Base-by-base conservation (phyloP, 2,329 filamentous ascomycete species). In the Helotiales sp. region DNA sequence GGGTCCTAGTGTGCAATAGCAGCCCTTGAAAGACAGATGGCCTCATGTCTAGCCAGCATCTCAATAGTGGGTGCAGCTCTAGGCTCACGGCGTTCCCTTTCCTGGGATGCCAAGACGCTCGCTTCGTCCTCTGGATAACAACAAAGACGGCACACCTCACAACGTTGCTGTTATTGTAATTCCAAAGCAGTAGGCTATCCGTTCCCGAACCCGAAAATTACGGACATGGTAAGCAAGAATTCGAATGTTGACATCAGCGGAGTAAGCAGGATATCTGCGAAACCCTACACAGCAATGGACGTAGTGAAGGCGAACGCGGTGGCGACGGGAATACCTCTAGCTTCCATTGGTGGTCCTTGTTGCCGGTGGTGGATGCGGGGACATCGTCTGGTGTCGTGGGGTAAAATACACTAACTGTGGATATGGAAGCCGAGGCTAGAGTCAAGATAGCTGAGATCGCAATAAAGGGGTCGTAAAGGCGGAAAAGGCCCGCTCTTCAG, bases 321-420 rank as follows among this genome's bases (percentile, higher is more conserved):
- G 52, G 52, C 30, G 15, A 37, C 52, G 17, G 52, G 30, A 32
- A 57, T 22, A 30, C 20, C 26, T 52, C 10, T n/a, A n/a, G n/a
- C n/a, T n/a, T n/a, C n/a, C n/a, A n/a, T n/a, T n/a, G n/a, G 17
- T 55, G 26, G 15, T 20, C 30, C 17, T 55, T 32, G 17, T 28
- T 28, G 50, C n/a, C n/a, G 37, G 10, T 34, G 32, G 37, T n/a
- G n/a, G 7, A 22, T 57, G 52, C 52, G 52, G 54, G 54, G 54
- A 40, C 30, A 57, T 40, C 32, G 54, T 57, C 32, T 30, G 54
- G 54, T 57, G 40, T 40, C 32, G 54, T 57, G 54, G 54, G 54
- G 54, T 57, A 57, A 40, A 40, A 55, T 55, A n/a, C 52, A 55
- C 54, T 40, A 57, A 40, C 8, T 57, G 54, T 57, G 30, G 32